phyloP scores from a whole-genome alignment of 1,284 basidiomycete species.

The Cerrena zonata region DNA sequence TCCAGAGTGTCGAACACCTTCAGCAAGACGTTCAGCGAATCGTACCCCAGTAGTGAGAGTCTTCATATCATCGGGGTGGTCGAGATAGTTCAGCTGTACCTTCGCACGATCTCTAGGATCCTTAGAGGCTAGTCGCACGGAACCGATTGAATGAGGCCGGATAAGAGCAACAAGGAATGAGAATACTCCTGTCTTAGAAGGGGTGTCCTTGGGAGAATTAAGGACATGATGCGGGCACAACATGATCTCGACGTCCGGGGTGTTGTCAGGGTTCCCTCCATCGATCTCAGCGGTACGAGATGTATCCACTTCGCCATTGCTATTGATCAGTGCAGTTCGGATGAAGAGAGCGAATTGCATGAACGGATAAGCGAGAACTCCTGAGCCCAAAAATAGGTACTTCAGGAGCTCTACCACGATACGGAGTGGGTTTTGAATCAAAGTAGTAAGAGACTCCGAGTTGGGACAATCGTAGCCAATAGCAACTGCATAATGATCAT shows the following conservation, averaged over 20 bases:
- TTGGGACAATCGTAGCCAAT: background rate
- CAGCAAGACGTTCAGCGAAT: constrained; percentile 23
- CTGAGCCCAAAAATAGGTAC: constrained; percentile 27
- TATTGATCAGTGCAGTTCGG: constrained; percentile 20
- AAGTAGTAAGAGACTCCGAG: background rate
- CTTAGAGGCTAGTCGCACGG: constrained; percentile 27
- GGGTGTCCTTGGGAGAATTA: constrained; percentile 8
- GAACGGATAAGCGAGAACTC: constrained; percentile 26
- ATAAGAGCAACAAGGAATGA: constrained; percentile 26
- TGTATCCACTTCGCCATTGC: constrained; percentile 11
- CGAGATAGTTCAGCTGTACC: constrained; percentile 28
- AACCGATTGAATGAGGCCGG: constrained; percentile 29
- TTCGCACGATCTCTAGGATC: constrained; percentile 28
- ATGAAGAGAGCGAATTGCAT: constrained; percentile 25
- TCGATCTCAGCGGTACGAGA: constrained; percentile 12
- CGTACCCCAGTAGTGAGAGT: constrained; percentile 22
- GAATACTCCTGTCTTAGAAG: constrained; percentile 21
- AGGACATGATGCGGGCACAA: constrained; percentile 16
- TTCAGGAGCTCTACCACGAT: constrained; percentile 24
- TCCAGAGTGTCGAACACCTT: constrained; percentile 26
- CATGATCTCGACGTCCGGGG: constrained; percentile 35
- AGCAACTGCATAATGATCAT: constrained; percentile 8
- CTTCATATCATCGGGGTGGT: constrained; percentile 20
- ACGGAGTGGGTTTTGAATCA: constrained; percentile 12
- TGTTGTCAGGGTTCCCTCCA: constrained; percentile 17